Conservation (phyloP, 108 stramenopile species). For the Pseudonitzschia pungens region DNA sequence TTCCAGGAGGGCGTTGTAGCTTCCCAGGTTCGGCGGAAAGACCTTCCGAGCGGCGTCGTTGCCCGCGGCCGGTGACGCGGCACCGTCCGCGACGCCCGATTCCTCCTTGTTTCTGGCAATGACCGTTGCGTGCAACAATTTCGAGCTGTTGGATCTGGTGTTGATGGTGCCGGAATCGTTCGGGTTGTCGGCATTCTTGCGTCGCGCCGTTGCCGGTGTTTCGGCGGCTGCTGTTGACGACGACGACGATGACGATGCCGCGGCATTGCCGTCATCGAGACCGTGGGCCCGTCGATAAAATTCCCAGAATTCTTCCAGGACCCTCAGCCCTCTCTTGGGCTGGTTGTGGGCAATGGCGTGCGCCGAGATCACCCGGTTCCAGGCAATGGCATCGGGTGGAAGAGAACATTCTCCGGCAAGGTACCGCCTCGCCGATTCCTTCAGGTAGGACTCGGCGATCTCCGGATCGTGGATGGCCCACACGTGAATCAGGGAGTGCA, state of each 20-base stretch:
- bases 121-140: neutral
- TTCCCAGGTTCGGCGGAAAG: neutral
- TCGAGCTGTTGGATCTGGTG: slow-evolving; percentile 2
- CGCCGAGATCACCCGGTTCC: slow-evolving; percentile 38
- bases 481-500: slow-evolving; percentile 33
- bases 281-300: slow-evolving; percentile 22
- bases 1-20: slow-evolving; percentile 33
- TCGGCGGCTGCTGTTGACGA: too few relatives aligned
- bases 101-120: neutral
- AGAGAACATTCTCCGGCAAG: neutral
- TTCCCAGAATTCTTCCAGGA: slow-evolving; percentile 31
- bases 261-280: neutral
- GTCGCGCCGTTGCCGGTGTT: neutral
- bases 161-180: neutral
- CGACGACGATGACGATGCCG: too few relatives aligned
- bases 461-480: slow-evolving; percentile 26
- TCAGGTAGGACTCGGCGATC: slow-evolving; percentile 22
- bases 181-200: neutral
- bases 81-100: neutral
- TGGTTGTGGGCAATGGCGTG: slow-evolving; percentile 28
- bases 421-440: slow-evolving; percentile 18
- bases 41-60: neutral
- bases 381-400: slow-evolving; percentile 30
- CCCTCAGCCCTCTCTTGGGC: slow-evolving; percentile 6
- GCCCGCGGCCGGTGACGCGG: neutral